Evolutionary conservation across 805 yeast species (phyloP).

Genomic region (Candida yuanshanica): DNA sequence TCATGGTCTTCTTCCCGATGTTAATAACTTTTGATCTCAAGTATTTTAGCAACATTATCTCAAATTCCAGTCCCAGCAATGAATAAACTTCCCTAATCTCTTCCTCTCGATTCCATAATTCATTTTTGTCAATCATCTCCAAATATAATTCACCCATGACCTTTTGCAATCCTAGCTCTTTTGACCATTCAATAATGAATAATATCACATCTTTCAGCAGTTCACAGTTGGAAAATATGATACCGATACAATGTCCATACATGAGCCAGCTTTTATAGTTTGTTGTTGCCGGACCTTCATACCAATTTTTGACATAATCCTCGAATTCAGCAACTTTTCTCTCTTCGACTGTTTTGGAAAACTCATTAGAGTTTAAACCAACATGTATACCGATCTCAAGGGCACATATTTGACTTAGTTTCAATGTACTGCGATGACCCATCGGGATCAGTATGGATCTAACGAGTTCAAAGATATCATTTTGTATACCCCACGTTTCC

Average conservation of each 20-base stretch:
- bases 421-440: slow-evolving; percentile 1
- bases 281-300: slow-evolving; percentile 4
- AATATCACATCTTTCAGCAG: slow-evolving; percentile 2
- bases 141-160: slow-evolving; percentile 1
- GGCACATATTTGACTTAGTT: slow-evolving; percentile 6
- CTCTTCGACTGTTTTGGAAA: slow-evolving; percentile 2
- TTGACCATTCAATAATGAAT: slow-evolving; percentile 1
- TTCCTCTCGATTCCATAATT: background rate
- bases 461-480: slow-evolving; percentile 4
- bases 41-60: background rate
- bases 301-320: slow-evolving; percentile 2
- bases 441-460: background rate
- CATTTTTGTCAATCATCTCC: background rate
- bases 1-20: background rate
- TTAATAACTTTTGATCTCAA: background rate
- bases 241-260: slow-evolving; percentile 15
- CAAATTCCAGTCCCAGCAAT: background rate
- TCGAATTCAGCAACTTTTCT: slow-evolving; percentile 5
- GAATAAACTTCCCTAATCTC: background rate
- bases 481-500: slow-evolving; percentile 1
- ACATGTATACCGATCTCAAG: slow-evolving; percentile 8
- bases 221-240: slow-evolving; percentile 4
- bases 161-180: background rate
- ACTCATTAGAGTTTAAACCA: slow-evolving; percentile 5
- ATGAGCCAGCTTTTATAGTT: slow-evolving; percentile 9